phyloP scores from a whole-genome alignment of 2,329 filamentous ascomycete species.

The Rosellinia necatrix region DNA sequence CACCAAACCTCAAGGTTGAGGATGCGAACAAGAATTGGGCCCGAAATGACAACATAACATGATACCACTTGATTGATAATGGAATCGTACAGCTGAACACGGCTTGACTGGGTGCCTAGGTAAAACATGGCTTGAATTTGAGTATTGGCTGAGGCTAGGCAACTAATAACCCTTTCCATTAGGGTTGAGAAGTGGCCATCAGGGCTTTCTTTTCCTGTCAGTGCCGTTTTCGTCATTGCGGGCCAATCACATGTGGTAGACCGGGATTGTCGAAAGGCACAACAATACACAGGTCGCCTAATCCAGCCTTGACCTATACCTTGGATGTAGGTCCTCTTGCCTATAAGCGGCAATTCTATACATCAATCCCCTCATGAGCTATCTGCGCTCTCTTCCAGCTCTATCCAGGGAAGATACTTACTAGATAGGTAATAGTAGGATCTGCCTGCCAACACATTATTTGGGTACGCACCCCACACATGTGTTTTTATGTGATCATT shows the following conservation, averaged over 20 bases:
- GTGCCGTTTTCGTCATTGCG: not conserved
- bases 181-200: slow-evolving; percentile 6
- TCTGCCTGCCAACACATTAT: no score
- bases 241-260: slow-evolving; percentile 4
- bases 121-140: no score
- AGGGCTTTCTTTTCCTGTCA: slow-evolving; percentile 9
- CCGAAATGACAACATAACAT: not conserved
- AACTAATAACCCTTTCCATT: not conserved
- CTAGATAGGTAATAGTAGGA: no score
- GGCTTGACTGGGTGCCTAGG: not conserved
- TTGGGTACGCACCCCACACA: no score
- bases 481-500: slow-evolving; percentile 1
- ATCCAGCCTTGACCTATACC: slow-evolving; percentile 14
- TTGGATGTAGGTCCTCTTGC: slow-evolving; percentile 22
- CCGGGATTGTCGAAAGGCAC: not conserved
- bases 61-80: not conserved
- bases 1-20: not conserved
- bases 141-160: no score
- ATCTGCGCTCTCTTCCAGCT: not conserved
- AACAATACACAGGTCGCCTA: slow-evolving; percentile 7
- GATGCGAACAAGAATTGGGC: not conserved
- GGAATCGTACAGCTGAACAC: not conserved
- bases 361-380: slow-evolving; percentile 5
- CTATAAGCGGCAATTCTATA: slow-evolving; percentile 7
- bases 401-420: slow-evolving; percentile 8